Base-by-base conservation (phyloP, 1,284 basidiomycete species). In the Fomitopsis pinicola region DNA sequence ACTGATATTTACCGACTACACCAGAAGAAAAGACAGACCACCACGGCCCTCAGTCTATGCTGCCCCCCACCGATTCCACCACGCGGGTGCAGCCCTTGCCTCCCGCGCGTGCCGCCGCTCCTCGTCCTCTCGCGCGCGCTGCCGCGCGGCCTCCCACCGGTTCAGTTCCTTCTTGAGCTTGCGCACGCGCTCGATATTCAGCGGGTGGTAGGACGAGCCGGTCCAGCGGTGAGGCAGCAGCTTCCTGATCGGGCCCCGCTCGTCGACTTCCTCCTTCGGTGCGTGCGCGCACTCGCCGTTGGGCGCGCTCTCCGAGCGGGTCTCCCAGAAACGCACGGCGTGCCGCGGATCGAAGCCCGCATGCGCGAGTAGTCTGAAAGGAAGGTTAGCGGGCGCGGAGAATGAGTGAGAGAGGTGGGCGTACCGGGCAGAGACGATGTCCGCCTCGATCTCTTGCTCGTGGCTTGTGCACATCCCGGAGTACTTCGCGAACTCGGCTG, bases 371-470 rank as follows among this genome's bases (percentile, higher is more conserved):
- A 95, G 76, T 63, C 92, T 91, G 61, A 7, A 67, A 1, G 22
- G 30, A 15, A 17, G 28, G 38, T 55, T 12, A 42, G 22, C 10
- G n/a, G 26, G 17, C 38, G 33, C 5, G 2, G 12, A 42, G 38
- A 17, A 17, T 12, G n/a, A 14, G 52, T 33, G 52, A 56, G 19
- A 48, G 46, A 36, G 42, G 22, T 14, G 44, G 8, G 67, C 80
- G 61, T 59, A 91, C 90, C 91, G 78, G 8, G 89, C 82, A 12
- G 92, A 94, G 22, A 94, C 91, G 22, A 94, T 76, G 72, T 96
- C 94, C 1, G 94, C 94, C 72, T 96, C 94, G 42, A 91, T 85
- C 73, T 95, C 94, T 71, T 95, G 91, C 46, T 82, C 82, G 67
- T 85, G 78, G 64, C 85, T 91, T 30, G 87, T 91, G 66, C 88